A percentile compares a stretch with the other conserved stretches of the same genome.
phyloP scores from a whole-genome alignment of 164 flowering plant genomes.

The Annona cherimola region DNA sequence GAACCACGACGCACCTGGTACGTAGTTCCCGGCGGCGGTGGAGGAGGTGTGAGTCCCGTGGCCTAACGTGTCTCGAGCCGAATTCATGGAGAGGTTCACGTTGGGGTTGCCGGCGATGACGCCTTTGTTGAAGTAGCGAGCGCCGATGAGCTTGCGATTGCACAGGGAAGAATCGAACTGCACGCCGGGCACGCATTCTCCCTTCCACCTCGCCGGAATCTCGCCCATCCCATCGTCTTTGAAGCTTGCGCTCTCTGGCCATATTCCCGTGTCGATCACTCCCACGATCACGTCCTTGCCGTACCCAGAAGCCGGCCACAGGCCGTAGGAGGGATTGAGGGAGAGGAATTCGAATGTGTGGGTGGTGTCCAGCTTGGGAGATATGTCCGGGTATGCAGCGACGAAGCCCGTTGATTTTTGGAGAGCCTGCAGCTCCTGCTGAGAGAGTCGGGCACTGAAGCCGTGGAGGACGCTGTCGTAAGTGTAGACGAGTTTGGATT shows the following conservation, averaged over 20 bases:
- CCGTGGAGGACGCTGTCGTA: conserved; percentile 44
- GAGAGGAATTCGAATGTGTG: conserved; percentile 43
- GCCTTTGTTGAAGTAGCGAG: conserved; percentile 46
- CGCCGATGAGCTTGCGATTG: conserved; percentile 63
- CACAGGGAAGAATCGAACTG: conserved; percentile 51
- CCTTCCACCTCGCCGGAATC: conserved; percentile 56
- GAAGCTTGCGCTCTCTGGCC: conserved; percentile 69
- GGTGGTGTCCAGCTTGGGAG: conserved; percentile 41
- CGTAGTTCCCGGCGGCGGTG: conserved; percentile 50
- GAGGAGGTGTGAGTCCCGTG: conserved; percentile 69
- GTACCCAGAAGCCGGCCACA: conserved; percentile 50
- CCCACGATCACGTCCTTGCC: conserved; percentile 61
- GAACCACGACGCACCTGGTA: conserved; percentile 29
- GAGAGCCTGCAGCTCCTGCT: conserved; percentile 13
- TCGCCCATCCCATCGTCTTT: conserved; percentile 45
- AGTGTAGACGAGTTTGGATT: conserved; percentile 25
- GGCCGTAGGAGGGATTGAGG: conserved; percentile 31
- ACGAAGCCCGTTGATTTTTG: conserved; percentile 31
- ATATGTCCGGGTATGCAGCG: conserved; percentile 27
- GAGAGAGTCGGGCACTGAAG: conserved; percentile 31
- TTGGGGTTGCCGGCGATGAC: conserved; percentile 24
- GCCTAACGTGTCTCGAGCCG: conserved; percentile 47
- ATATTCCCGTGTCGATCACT: conserved; percentile 54
- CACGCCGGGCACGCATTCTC: conserved; percentile 39
- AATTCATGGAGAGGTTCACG: conserved; percentile 33